Base-by-base conservation (phyloP, 129 eudicot species). In the Mikania micrantha region DNA sequence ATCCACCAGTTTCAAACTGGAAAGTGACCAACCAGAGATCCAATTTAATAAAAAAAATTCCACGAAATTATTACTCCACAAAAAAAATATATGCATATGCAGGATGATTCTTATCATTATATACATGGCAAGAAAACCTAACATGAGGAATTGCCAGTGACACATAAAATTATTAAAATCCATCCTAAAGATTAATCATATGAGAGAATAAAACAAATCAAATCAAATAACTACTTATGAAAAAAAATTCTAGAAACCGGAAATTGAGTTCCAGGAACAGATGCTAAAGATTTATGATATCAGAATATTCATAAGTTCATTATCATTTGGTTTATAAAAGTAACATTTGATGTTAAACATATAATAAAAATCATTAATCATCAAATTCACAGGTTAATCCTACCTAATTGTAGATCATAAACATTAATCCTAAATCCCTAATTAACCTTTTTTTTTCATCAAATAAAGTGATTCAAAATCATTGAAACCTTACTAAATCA, bases 1-100 rank as follows among this genome's bases (percentile, higher is more conserved):
- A 44, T 28, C 42, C 67, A 42, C 67, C 41, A 58, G 67, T 70
- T 27, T 40, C 54, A 70, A 54, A 69, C 27, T 69, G 12, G 17
- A 31, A 69, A 54, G 54, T 69, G 74, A 69, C 64, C 74, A 56
- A 57, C 74, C 54, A 57, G 10, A 17, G 16, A 67, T 28, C 41
- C 54, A 69, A 54, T 47, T 44, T 31, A 8, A 7, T n/a, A 32
- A 50, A 12, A 10, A 53, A 47, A 38, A n/a, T 9, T 38, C 28
- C 11, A 9, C 21, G n/a, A 9, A 22, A 39, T 39, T 70, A 24
- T 5, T 2, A 34, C 20, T 5, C 49, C 11, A 2, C 12, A 48
- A 5, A 32, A n/a, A n/a, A n/a, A n/a, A n/a, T n/a, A n/a, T n/a
- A n/a, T n/a, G 62, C 36, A 34, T 68, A 68, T 50, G 73, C 36